Conservation (phyloP, 768 basidiomycete genomes). For the Leccinum uliginosum region DNA sequence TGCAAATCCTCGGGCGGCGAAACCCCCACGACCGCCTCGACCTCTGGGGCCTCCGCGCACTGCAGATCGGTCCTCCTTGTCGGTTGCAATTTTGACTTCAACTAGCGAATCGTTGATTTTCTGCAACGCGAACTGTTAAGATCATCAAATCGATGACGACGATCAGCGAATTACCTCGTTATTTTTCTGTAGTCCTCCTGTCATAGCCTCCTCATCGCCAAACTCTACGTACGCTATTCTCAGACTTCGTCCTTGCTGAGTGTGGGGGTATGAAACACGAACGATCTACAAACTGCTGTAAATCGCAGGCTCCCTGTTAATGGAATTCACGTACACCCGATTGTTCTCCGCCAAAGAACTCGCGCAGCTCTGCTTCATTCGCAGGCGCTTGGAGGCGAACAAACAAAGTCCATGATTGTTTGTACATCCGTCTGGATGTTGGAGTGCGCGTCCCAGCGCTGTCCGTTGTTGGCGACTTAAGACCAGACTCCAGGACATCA, state of each 20-base stretch:
- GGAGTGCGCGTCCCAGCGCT: constrained; percentile 69
- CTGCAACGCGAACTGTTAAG: constrained; percentile 34
- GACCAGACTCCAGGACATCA: constrained; percentile 28
- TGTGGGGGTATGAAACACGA: constrained; percentile 55
- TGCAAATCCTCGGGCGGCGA: constrained; percentile 60
- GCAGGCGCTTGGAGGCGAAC: constrained; percentile 57
- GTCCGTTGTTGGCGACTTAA: constrained; percentile 56
- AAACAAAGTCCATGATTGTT: constrained; percentile 84
- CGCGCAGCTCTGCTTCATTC: constrained; percentile 62
- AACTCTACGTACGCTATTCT: constrained; percentile 87
- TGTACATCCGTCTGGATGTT: constrained; percentile 53
- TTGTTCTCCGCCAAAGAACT: constrained; percentile 73
- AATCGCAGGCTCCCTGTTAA: neutral
- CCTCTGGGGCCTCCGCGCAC: constrained; percentile 52
- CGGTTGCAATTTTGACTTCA: constrained; percentile 72
- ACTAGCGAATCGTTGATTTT: constrained; percentile 64
- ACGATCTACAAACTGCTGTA: constrained; percentile 48
- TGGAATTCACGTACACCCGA: constrained; percentile 49
- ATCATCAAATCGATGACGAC: neutral
- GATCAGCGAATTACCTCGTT: constrained; percentile 48
- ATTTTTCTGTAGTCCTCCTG: constrained; percentile 69
- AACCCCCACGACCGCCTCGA: constrained; percentile 47
- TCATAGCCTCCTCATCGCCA: constrained; percentile 83
- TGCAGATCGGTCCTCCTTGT: constrained; percentile 40
- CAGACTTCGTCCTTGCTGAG: constrained; percentile 43